Conservation (phyloP, 768 basidiomycete species). For the Tulasnella sp. region DNA sequence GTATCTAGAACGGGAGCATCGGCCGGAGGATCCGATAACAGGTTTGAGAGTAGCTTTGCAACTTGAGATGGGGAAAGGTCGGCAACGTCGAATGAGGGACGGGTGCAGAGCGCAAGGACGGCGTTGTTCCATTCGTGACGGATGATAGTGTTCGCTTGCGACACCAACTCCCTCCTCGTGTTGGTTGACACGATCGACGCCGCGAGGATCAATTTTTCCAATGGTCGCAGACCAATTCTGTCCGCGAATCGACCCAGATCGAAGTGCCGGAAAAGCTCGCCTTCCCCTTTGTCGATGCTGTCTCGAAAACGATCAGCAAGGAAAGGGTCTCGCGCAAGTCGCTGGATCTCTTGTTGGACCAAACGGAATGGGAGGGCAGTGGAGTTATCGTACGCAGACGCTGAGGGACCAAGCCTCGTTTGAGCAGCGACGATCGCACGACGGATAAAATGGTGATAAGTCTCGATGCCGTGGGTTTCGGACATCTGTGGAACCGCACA, state of each 20-base stretch:
- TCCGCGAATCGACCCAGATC: slow-evolving; percentile 74
- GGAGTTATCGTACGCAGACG: slow-evolving; percentile 56
- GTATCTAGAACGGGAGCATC: slow-evolving; percentile 63
- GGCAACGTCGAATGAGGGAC: slow-evolving; percentile 69
- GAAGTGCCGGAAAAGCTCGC: slow-evolving; percentile 69
- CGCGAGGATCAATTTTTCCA: slow-evolving; percentile 67
- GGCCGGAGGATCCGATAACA: slow-evolving; percentile 55
- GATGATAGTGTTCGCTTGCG: slow-evolving; percentile 52
- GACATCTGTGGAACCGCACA: slow-evolving; percentile 50
- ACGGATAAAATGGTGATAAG: slow-evolving; percentile 94
- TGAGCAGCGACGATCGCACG: slow-evolving; percentile 86
- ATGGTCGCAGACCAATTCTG: slow-evolving; percentile 63
- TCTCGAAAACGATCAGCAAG: slow-evolving; percentile 84
- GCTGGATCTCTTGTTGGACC: slow-evolving; percentile 75
- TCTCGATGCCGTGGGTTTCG: slow-evolving; percentile 93
- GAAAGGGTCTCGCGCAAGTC: slow-evolving; percentile 80
- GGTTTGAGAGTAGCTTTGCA: slow-evolving; percentile 66
- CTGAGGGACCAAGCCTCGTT: slow-evolving; percentile 47
- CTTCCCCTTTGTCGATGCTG: slow-evolving; percentile 78
- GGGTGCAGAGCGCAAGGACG: slow-evolving; percentile 58
- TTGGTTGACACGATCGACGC: slow-evolving; percentile 54
- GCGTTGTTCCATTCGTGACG: slow-evolving; percentile 72
- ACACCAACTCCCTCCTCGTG: slow-evolving; percentile 44
- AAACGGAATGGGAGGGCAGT: slow-evolving; percentile 70
- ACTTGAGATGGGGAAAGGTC: slow-evolving; percentile 64